A percentile compares a stretch with the other conserved stretches of the same genome.
These are phyloP conservation scores for Cystobasidium slooffiae DNA, from an alignment of 1,284 basidiomycete species.

Conservation along the genomic window DNA sequence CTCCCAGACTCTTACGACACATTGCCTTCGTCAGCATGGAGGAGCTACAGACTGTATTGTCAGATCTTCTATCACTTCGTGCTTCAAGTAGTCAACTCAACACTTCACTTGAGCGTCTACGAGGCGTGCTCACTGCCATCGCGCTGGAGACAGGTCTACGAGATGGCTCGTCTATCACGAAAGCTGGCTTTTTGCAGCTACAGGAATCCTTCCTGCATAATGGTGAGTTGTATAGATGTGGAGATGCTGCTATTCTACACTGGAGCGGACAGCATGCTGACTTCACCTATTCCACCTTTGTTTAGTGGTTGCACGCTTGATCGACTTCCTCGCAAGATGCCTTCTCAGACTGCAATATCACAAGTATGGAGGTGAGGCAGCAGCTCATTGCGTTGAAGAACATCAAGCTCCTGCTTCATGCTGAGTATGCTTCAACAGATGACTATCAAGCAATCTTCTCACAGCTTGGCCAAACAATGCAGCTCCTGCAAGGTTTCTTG, in stretches of 20 bases:
- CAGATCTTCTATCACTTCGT: constrained; percentile 33
- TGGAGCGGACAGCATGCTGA: not conserved
- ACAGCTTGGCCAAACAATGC: constrained; percentile 41
- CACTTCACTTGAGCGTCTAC: constrained; percentile 20
- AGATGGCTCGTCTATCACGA: constrained; percentile 15
- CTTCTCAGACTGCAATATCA: constrained; percentile 38
- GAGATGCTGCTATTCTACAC: no score
- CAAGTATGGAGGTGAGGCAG: constrained; percentile 42
- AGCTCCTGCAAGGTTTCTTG: constrained; percentile 40
- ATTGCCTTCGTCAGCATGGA: constrained; percentile 17
- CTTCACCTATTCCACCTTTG: not conserved
- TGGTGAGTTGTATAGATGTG: not conserved
- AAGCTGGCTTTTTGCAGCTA: constrained; percentile 17
- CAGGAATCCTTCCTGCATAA: constrained; percentile 31
- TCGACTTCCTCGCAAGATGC: constrained; percentile 40
- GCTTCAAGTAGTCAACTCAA: constrained; percentile 25
- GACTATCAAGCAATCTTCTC: constrained; percentile 42
- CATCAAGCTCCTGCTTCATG: not conserved
- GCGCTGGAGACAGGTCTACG: constrained; percentile 19
- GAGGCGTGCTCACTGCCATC: constrained; percentile 18
- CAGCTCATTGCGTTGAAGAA: not conserved
- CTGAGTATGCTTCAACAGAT: constrained; percentile 1
- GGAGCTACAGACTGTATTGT: constrained; percentile 11
- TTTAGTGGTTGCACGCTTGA: constrained; percentile 28
- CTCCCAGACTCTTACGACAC: not conserved